A percentile compares a stretch with the other conserved stretches of the same genome.
These are phyloP conservation scores for Chytriomyces sp. DNA, from an alignment of 192 early-diverging fungal genomes.

Conservation along the genomic window DNA sequence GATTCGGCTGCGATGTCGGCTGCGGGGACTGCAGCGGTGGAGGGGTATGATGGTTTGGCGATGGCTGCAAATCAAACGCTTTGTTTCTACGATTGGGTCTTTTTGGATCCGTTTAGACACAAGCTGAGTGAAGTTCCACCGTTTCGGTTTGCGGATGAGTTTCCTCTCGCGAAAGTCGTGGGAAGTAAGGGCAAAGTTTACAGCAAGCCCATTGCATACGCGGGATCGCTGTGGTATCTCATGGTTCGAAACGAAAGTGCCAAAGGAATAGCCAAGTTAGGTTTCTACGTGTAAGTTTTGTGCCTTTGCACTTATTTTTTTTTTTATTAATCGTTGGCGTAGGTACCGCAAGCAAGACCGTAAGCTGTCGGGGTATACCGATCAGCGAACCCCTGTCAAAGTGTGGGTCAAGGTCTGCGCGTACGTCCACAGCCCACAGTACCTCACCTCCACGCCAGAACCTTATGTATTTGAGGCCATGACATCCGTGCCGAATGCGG, in stretches of 20 bases:
- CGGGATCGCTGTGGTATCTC: constrained; percentile 11
- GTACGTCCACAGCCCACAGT: background rate
- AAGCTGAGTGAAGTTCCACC: constrained; percentile 7
- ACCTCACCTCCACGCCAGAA: background rate
- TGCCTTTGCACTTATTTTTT: background rate
- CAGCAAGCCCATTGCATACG: constrained; percentile 1
- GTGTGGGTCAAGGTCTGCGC: constrained; percentile 4
- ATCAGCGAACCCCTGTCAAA: background rate
- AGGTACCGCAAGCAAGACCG: constrained; percentile 18
- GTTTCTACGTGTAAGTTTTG: background rate
- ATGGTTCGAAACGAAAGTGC: constrained; percentile 1
- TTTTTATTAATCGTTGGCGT: background rate
- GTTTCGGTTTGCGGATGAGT: constrained; percentile 1
- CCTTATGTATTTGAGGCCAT: constrained; percentile 18
- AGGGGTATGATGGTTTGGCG: background rate
- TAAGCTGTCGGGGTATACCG: constrained; percentile 12
- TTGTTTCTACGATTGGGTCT: constrained; percentile 20
- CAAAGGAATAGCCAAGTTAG: background rate
- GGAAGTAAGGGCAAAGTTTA: background rate
- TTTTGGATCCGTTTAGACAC: constrained; percentile 10
- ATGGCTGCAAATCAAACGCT: background rate
- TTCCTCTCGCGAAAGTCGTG: background rate
- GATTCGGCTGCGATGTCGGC: background rate
- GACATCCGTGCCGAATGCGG: background rate
- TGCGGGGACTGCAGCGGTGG: background rate